phyloP scores from a whole-genome alignment of 805 yeast genomes.

The Ogataea degrootiae region DNA sequence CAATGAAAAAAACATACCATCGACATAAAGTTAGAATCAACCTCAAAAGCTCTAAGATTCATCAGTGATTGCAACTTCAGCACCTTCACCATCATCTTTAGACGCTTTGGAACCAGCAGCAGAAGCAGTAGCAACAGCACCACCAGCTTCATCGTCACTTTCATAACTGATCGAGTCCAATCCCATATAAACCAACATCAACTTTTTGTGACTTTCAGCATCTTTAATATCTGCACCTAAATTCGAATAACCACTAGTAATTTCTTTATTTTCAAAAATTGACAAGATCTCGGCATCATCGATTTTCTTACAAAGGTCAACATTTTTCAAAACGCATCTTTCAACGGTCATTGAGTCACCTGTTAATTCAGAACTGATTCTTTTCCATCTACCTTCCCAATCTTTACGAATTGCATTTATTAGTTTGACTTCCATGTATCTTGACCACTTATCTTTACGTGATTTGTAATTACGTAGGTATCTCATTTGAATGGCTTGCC shows the following conservation, averaged over 20 bases:
- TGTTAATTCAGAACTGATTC: conserved; percentile 31
- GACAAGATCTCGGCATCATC: conserved; percentile 21
- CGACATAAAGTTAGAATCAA: no score
- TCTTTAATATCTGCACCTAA: conserved; percentile 27
- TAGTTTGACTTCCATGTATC: conserved; percentile 30
- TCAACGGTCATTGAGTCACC: conserved; percentile 23
- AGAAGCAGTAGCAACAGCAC: neutral
- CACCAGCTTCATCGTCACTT: conserved; percentile 20
- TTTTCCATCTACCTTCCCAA: conserved; percentile 38
- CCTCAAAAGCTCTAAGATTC: neutral
- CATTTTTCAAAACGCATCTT: conserved; percentile 28
- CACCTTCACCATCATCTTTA: conserved; percentile 2
- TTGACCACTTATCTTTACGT: conserved; percentile 31
- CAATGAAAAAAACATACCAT: no score
- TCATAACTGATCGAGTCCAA: conserved; percentile 32
- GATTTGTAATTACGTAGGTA: conserved; percentile 37
- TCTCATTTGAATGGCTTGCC: conserved; percentile 47
- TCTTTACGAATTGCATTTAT: conserved; percentile 31
- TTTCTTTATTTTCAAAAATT: conserved; percentile 27
- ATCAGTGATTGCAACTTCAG: neutral
- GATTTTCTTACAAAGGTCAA: conserved; percentile 29
- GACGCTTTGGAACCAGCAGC: neutral
- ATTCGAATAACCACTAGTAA: conserved; percentile 22
- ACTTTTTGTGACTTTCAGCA: conserved; percentile 29
- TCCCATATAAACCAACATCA: conserved; percentile 34